A percentile compares a stretch with the other conserved stretches of the same genome.
Evolutionary conservation across 2,329 filamentous ascomycete genomes (phyloP).

Genomic region (Thielaviopsis punctulata): DNA sequence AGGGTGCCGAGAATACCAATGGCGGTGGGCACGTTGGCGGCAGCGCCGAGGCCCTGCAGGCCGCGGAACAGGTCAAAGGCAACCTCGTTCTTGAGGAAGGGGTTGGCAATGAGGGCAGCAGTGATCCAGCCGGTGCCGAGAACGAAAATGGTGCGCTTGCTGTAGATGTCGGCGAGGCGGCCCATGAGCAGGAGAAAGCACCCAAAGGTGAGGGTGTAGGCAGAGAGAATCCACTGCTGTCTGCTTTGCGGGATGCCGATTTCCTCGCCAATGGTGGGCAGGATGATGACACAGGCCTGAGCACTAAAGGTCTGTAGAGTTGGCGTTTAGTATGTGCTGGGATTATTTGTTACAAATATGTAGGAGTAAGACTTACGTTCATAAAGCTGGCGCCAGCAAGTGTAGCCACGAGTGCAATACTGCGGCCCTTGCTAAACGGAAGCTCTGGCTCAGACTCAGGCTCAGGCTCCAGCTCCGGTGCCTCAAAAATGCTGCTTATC

Average conservation of each 20-base stretch:
- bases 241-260: conserved; percentile 39
- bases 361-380: conserved; percentile 24
- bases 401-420: conserved; percentile 36
- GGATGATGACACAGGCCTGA: conserved; percentile 43
- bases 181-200: conserved; percentile 54
- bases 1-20: conserved; percentile 53
- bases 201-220: conserved; percentile 48
- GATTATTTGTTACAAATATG: background rate
- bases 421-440: conserved; percentile 31
- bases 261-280: conserved; percentile 41
- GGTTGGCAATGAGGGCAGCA: conserved; percentile 38
- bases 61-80: conserved; percentile 49
- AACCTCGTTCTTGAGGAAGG: conserved; percentile 50
- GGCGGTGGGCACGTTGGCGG: conserved; percentile 53
- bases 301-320: conserved; percentile 32
- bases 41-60: conserved; percentile 49
- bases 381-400: conserved; percentile 38
- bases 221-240: conserved; percentile 49
- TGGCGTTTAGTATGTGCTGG: background rate
- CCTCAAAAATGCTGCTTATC: background rate
- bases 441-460: conserved; percentile 12
- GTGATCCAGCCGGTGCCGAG: conserved; percentile 47
- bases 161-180: conserved; percentile 48
- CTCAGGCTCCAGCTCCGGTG: background rate
- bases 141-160: conserved; percentile 48